Evolutionary conservation across 2,329 filamentous ascomycete species (phyloP).

Genomic region (Aspergillus sp.): DNA sequence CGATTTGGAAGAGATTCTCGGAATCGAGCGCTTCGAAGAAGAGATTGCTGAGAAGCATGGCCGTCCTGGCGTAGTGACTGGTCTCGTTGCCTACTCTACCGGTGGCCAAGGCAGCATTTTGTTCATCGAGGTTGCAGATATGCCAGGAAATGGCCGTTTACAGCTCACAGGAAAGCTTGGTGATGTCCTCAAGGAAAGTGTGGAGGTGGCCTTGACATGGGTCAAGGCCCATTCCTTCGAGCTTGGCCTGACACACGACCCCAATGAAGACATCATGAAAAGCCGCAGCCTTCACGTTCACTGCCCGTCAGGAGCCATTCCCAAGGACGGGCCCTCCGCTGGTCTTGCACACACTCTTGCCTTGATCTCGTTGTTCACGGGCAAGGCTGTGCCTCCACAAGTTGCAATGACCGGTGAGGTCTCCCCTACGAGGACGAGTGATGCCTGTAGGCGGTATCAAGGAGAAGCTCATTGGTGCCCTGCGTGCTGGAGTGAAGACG

Average conservation of each 20-base stretch:
- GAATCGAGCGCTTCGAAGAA: slow-evolving; percentile 89
- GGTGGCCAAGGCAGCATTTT: slow-evolving; percentile 93
- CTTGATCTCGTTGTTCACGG: slow-evolving; percentile 82
- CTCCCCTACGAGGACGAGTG: slow-evolving; percentile 80
- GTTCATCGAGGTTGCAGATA: slow-evolving; percentile 97
- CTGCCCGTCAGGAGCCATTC: slow-evolving; percentile 89
- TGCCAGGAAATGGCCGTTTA: slow-evolving; percentile 87
- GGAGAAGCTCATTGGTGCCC: slow-evolving; percentile 93
- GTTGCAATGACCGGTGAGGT: slow-evolving; percentile 89
- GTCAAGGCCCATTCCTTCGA: slow-evolving; percentile 95
- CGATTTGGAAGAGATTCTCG: slow-evolving; percentile 85
- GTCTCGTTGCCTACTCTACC: slow-evolving; percentile 88
- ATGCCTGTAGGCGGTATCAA: slow-evolving; percentile 97
- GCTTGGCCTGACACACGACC: slow-evolving; percentile 74
- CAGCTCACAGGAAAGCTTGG: slow-evolving; percentile 95
- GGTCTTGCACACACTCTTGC: slow-evolving; percentile 93
- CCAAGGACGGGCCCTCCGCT: slow-evolving; percentile 81
- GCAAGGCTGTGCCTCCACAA: slow-evolving; percentile 79
- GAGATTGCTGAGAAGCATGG: slow-evolving; percentile 82
- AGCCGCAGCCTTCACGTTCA: slow-evolving; percentile 91
- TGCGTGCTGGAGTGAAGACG: slow-evolving; percentile 89
- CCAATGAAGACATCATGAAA: slow-evolving; percentile 91
- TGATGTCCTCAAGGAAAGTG: slow-evolving; percentile 93
- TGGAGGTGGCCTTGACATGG: slow-evolving; percentile 94
- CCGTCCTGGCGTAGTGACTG: slow-evolving; percentile 89